Conservation (phyloP, 768 basidiomycete genomes). For the Mycena pura region DNA sequence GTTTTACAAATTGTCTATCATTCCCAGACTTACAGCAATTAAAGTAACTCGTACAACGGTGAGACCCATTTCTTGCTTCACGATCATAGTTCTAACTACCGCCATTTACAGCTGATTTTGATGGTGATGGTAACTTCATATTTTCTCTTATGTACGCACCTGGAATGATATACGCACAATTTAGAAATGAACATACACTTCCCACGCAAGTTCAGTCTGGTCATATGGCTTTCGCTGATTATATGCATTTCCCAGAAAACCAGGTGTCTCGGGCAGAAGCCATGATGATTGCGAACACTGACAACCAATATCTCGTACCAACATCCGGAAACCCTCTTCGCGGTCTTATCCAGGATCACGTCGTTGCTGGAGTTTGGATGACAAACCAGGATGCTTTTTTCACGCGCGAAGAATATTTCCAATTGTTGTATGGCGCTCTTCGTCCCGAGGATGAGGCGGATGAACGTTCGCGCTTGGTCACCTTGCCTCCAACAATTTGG, state of each 20-base stretch:
- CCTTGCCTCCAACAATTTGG: constrained; percentile 91
- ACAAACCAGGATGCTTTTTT: constrained; percentile 95
- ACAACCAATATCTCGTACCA: constrained; percentile 98
- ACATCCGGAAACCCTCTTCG: constrained; percentile 98
- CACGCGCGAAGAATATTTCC: constrained; percentile 93
- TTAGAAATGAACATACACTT: constrained; percentile 99
- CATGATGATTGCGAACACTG: constrained; percentile 93
- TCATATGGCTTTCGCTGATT: constrained; percentile 2
- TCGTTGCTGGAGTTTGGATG: constrained; percentile 99
- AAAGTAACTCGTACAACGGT: constrained; percentile 97
- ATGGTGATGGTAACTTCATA: constrained; percentile 74
- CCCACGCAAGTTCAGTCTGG: constrained; percentile 71
- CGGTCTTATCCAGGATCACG: constrained; percentile 98
- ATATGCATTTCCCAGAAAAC: constrained; percentile 65
- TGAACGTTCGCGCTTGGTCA: constrained; percentile 68
- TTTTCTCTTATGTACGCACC: background rate
- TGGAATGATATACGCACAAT: too few species aligned
- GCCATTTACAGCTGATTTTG: constrained; percentile 75
- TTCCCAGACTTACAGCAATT: constrained; percentile 26
- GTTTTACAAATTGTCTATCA: constrained; percentile 32
- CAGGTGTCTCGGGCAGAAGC: constrained; percentile 95
- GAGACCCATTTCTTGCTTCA: constrained; percentile 33
- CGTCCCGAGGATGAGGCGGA: constrained; percentile 82
- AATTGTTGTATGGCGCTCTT: constrained; percentile 93
- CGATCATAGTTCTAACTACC: background rate